Evolutionary conservation across 2,329 filamentous ascomycete genomes (phyloP), one percentile per base, ranked within the genome.

Genomic region (Penicillium capsulatum): DNA sequence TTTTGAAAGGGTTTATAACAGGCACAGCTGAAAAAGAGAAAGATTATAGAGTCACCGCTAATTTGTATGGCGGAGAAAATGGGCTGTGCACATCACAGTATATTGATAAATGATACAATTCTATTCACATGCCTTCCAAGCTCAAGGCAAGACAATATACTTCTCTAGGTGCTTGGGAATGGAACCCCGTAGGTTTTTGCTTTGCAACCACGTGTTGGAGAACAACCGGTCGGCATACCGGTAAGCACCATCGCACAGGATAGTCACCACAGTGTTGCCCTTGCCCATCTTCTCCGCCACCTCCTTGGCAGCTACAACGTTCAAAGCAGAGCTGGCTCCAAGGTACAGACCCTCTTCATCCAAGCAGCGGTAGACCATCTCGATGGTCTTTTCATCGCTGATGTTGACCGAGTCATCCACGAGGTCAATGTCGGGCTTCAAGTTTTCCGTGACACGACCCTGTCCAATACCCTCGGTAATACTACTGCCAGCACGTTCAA

Each of bases 381-480:
- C 87, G 54, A 98, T 91, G 58, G 83, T 94, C 78, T 94, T 90
- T 71, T 92, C 89, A 62, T 98, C 92, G 45, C 80, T 77, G 53
- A 98, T 88, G 62, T 83, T 76, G 57, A 98, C 60, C 24, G 88
- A 87, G 42, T 84, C 90, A 67, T 97, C 92, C 11, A 97, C 60
- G 31, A 94, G 73, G 45, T 76, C 83, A 42, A 98, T 77, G 58
- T 98, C 92, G 3, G 85, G 86, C 66, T 80, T 74, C 50, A 98
- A 71, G 68, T 98, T 98, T 61, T 95, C 87, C n/a, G 92, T 98
- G 36, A 98, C 79, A 36, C 92, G 84, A 26, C 92, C 92, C 71
- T 97, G 92, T 14, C 92, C 92, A 58, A 98, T 98, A 16, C 92
- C 92, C 70, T 98, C 92, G 2, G 92, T 98, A 68, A 98, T 97